A percentile compares a stretch with the other conserved stretches of the same genome.
Conservation (phyloP, 1,139 yeast species). For the Geotrichum europaeum region DNA sequence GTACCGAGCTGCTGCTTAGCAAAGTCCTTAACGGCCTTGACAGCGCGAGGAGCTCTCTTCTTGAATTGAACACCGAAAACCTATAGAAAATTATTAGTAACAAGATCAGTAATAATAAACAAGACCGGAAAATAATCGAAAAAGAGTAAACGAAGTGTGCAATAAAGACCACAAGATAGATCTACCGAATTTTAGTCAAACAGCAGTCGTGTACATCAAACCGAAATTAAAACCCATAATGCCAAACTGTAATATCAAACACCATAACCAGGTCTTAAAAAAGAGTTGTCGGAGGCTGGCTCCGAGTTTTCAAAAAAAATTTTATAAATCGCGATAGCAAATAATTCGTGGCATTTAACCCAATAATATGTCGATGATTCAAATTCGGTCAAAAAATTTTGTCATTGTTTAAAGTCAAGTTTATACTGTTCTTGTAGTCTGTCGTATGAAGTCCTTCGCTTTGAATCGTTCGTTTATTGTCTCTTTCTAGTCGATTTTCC, state of each 20-base stretch:
- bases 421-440: neutral
- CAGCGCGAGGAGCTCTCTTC: conserved; percentile 99
- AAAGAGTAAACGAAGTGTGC: too few species aligned
- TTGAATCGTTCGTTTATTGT: neutral
- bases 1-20: conserved; percentile 99
- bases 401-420: neutral
- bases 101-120: neutral
- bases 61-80: conserved; percentile 98
- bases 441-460: neutral
- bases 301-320: too few species aligned
- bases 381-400: too few species aligned
- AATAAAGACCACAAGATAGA: neutral
- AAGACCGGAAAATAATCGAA: neutral
- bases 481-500: neutral
- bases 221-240: too few species aligned
- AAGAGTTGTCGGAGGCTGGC: too few species aligned
- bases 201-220: too few species aligned
- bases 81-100: conserved; percentile 37
- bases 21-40: conserved; percentile 98
- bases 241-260: too few species aligned
- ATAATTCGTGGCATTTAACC: too few species aligned
- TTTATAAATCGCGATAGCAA: too few species aligned
- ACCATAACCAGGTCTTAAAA: too few species aligned
- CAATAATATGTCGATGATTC: too few species aligned
- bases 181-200: too few species aligned